Base-by-base conservation (phyloP, 331 rosid species). In the Cucumis variabilis region DNA sequence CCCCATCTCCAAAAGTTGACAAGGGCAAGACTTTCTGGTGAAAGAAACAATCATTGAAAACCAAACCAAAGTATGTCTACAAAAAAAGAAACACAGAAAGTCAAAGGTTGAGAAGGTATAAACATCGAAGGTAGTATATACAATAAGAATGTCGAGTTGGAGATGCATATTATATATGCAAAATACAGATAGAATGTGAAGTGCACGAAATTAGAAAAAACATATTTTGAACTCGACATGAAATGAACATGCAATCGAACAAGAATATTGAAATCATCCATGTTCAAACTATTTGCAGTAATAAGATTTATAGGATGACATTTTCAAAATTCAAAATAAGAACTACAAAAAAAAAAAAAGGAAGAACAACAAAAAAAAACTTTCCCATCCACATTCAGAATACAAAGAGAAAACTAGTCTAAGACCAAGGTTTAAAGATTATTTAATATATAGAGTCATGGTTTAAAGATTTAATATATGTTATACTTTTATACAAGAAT, bases 211-310 rank as follows among this genome's bases (percentile, higher is more conserved):
- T 11, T 63, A 21, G 13, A 63, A 63, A 25, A 63, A 63, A 23
- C 24, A 28, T 77, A 62, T 62, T 19, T 16, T 94, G 98, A 96
- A 96, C 96, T 95, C 46, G 94, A 95, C 95, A 95, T 95, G 97
- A 93, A 94, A 94, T 97, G 94, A 94, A 95, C 98, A 93, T 98
- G 94, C 98, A 97, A 93, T 98, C 7, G 6, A 77, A n/a, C 82
- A 77, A 48, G 4, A 23, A 76, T 46, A 76, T 13, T 76, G 13
- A 13, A 8, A 20, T 80, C 50, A 80, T 51, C n/a, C 67, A 51
- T 51, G 24, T 20, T 51, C 11, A 23, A 21, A 44, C 19, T 44
- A 13, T 37, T 44, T 23, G 46, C 53, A 41, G 23, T 41, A 20
- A 74, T 20, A 46, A 46, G 82, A 30, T 75, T 44, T 44, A 10